Evolutionary conservation across 768 basidiomycete species (phyloP), one percentile per base, ranked within the genome.

Genomic region (Leccinum aurantiacum): DNA sequence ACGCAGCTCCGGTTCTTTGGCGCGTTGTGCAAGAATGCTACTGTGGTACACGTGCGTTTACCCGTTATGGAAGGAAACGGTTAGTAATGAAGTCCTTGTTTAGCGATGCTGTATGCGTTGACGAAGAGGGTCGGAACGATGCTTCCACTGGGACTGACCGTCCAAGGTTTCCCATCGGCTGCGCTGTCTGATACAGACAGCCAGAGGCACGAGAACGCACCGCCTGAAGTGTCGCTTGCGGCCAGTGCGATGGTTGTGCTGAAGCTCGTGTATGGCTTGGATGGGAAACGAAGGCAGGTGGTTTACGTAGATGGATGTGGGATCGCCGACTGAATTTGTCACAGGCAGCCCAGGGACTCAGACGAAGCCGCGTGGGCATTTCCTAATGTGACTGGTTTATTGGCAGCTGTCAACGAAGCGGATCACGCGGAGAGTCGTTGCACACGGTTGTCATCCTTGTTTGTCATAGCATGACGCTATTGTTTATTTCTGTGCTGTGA

Each of bases 241-340:
- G 84, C 82, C 2, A 78, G 77, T 14, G 81, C 82, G 52, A 79
- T 94, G 13, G 79, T 93, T 11, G 85, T 87, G 37, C 77, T 95
- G 65, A 95, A 95, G 76, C 80, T 96, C 80, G 82, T 87, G 25
- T 95, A 95, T 67, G 95, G 93, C 1, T 69, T 95, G 29, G 93
- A 95, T 69, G 91, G 86, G 29, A 77, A 76, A 63, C 58, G 66
- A 56, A 82, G 90, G 90, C 86, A 69, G 60, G 76, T 62, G 35
- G 9, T 0, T 47, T 58, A 53, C 56, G 51, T 61, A 51, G 31
- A 49, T 29, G 47, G 15, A 49, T 49, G 17, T 49, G 17, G 25
- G 48, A 50, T 63, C 50, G 51, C 46, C 44, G 60, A 60, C 60
- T 67, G 60, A 66, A 48, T 49, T 25, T 24, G 33, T 64, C 50